Conservation (phyloP, 169 alveolate species). For the Perkinsus chesapeaki region DNA sequence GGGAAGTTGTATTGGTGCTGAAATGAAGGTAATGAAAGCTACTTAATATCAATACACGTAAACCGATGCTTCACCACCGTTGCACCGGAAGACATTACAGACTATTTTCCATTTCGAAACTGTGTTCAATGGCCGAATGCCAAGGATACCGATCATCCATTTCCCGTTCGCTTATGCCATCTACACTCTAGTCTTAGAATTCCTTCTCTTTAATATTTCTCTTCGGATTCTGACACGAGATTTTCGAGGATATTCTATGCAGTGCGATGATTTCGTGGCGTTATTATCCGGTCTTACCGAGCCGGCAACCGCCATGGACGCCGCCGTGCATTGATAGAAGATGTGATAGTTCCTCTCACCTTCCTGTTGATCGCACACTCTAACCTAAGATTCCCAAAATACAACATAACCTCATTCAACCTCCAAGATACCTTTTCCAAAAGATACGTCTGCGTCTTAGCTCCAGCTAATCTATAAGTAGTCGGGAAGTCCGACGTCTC, state of each 20-base stretch:
- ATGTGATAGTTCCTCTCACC: conserved; percentile 95
- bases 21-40: not conserved
- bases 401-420: not conserved
- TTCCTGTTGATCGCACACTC: conserved; percentile 86
- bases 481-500: not conserved
- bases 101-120: no score
- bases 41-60: no score
- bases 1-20: not conserved
- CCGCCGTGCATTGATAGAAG: conserved; percentile 86
- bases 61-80: no score
- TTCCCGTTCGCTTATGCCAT: no score
- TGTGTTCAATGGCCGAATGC: no score
- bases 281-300: conserved; percentile 32
- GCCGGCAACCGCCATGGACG: conserved; percentile 28
- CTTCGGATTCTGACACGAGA: no score
- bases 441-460: conserved; percentile 87
- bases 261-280: no score
- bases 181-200: no score
- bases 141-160: no score
- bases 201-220: no score
- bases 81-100: no score
- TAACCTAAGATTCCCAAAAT: not conserved
- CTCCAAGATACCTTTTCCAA: conserved; percentile 81
- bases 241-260: no score
- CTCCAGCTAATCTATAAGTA: conserved; percentile 76